Percentiles rank a stretch among this genome's conserved stretches.
Conservation (phyloP, 495 filamentous ascomycete species). For the Penicillium alfredii region DNA sequence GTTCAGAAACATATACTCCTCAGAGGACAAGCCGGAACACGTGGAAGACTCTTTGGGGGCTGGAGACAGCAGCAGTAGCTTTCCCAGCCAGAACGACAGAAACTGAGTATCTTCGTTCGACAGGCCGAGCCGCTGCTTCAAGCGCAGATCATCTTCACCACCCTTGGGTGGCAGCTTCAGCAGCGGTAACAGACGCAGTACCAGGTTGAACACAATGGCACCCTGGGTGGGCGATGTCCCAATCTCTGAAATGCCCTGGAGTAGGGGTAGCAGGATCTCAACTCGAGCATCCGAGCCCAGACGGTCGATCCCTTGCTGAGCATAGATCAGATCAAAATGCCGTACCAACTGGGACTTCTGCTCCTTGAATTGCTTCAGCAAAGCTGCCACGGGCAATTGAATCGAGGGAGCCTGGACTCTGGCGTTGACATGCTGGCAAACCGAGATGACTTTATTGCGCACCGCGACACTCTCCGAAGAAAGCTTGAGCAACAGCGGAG, state of each 20-base stretch:
- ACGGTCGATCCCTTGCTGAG: constrained; percentile 78
- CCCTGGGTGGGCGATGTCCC: constrained; percentile 56
- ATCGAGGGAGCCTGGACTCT: constrained; percentile 64
- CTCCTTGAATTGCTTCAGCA: constrained; percentile 88
- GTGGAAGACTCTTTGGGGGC: constrained; percentile 34
- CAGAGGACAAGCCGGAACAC: constrained; percentile 63
- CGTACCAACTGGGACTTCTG: constrained; percentile 64
- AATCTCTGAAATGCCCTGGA: constrained; percentile 67
- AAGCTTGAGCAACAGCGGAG: constrained; percentile 77
- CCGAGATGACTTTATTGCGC: constrained; percentile 67
- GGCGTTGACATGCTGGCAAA: constrained; percentile 78
- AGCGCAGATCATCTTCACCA: constrained; percentile 63
- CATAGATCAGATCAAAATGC: constrained; percentile 83
- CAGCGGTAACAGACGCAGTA: constrained; percentile 66
- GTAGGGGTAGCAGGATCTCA: constrained; percentile 62
- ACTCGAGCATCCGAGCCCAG: constrained; percentile 56
- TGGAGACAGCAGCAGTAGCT: constrained; percentile 65
- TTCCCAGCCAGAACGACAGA: constrained; percentile 70
- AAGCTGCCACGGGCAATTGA: constrained; percentile 71
- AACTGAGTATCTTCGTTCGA: constrained; percentile 64
- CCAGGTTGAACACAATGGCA: constrained; percentile 74
- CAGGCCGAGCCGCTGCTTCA: constrained; percentile 64
- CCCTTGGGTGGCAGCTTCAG: constrained; percentile 70
- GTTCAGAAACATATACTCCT: constrained; percentile 68
- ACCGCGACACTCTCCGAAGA: constrained; percentile 73